phyloP scores from a whole-genome alignment of 805 yeast genomes.

The Saccharomyces mikatae region DNA sequence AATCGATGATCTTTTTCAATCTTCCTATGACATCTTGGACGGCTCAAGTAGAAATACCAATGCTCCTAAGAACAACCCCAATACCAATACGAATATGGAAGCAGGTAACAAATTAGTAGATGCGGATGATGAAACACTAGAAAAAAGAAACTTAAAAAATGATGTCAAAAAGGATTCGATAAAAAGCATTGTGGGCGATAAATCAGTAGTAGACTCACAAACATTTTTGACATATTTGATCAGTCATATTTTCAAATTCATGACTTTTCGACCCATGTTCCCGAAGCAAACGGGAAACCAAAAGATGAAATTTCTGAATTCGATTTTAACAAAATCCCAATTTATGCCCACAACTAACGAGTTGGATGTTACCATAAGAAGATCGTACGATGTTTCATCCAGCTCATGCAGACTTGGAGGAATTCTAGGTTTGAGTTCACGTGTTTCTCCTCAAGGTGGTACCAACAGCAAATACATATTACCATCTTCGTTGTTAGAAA shows the following conservation, averaged over 20 bases:
- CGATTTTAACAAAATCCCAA: slow-evolving; percentile 12
- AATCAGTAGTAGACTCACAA: slow-evolving; percentile 7
- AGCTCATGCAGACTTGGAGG: slow-evolving; percentile 48
- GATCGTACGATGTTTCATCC: slow-evolving; percentile 38
- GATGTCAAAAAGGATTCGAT: background rate
- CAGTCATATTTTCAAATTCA: slow-evolving; percentile 32
- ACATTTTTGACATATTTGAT: slow-evolving; percentile 33
- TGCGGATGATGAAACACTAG: background rate
- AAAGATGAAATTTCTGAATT: slow-evolving; percentile 13
- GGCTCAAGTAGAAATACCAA: background rate
- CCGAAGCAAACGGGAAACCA: slow-evolving; percentile 28
- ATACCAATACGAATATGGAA: background rate
- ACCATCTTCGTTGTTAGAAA: slow-evolving; percentile 14
- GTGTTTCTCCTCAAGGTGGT: slow-evolving; percentile 23
- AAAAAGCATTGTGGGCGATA: background rate
- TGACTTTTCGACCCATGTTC: slow-evolving; percentile 40
- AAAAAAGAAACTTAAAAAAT: background rate
- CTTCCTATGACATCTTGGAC: background rate
- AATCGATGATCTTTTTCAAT: slow-evolving; percentile 22
- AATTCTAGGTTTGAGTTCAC: slow-evolving; percentile 42
- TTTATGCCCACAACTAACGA: slow-evolving; percentile 20
- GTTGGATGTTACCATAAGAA: slow-evolving; percentile 17
- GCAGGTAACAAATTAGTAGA: background rate
- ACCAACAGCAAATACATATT: slow-evolving; percentile 26
- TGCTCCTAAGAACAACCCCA: background rate